These are phyloP conservation scores for Blastomyces gilchristii DNA, from an alignment of 2,329 filamentous ascomycete genomes.

Conservation along the genomic window DNA sequence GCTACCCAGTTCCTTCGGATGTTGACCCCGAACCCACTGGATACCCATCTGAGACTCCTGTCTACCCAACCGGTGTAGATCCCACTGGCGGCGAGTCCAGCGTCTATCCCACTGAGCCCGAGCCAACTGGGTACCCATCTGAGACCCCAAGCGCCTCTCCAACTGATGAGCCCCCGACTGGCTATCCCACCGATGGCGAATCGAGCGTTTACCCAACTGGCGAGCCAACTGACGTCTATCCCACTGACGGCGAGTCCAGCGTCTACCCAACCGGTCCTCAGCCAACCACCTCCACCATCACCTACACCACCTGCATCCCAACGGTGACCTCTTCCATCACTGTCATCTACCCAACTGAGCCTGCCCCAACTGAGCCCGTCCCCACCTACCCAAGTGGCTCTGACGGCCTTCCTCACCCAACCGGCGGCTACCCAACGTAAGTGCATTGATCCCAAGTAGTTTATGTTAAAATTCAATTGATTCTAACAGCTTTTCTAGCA, in stretches of 20 bases:
- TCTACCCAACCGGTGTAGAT: conserved; percentile 17
- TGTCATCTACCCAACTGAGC: conserved; percentile 12
- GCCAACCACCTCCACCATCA: conserved; percentile 28
- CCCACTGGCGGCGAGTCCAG: conserved; percentile 7
- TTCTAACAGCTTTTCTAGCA: background rate
- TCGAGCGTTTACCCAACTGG: background rate
- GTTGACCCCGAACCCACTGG: conserved; percentile 21
- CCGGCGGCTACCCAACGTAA: conserved; percentile 7
- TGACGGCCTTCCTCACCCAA: conserved; percentile 8
- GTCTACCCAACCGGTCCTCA: conserved; percentile 7
- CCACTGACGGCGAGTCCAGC: conserved; percentile 3
- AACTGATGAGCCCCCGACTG: background rate
- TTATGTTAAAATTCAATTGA: background rate
- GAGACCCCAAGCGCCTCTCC: background rate
- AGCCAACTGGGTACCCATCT: background rate
- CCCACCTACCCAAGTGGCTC: conserved; percentile 11
- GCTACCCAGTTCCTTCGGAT: too few relatives aligned
- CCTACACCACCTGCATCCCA: conserved; percentile 43
- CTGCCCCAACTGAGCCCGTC: background rate
- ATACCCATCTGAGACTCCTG: conserved; percentile 37
- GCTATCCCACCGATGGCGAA: background rate
- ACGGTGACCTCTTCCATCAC: conserved; percentile 15
- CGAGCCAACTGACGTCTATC: conserved; percentile 37
- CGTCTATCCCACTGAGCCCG: conserved; percentile 12
- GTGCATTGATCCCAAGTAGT: conserved; percentile 2